phyloP scores from a whole-genome alignment of 2,329 filamentous ascomycete genomes.

The Ophiosphaerella narmari region DNA sequence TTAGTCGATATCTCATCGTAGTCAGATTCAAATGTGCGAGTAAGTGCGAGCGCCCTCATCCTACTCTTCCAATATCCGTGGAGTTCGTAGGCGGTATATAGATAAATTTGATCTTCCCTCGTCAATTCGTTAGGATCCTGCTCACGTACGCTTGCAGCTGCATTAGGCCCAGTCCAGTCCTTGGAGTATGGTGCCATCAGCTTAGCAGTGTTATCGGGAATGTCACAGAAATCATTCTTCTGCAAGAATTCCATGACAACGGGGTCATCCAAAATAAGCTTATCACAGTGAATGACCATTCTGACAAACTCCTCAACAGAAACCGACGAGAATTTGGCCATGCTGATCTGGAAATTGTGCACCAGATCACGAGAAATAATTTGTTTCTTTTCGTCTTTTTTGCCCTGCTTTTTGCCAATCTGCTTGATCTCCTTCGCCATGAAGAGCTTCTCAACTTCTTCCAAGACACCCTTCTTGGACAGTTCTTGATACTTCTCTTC shows the following conservation, averaged over 20 bases:
- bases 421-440: conserved; percentile 95
- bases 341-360: conserved; percentile 67
- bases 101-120: conserved; percentile 91
- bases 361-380: conserved; percentile 85
- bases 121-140: conserved; percentile 87
- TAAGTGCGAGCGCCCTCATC: conserved; percentile 87
- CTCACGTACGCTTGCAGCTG: conserved; percentile 76
- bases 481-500: conserved; percentile 96
- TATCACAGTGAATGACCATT: conserved; percentile 95
- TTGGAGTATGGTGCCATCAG: conserved; percentile 93
- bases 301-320: conserved; percentile 83
- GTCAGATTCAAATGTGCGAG: conserved; percentile 80
- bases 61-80: conserved; percentile 99
- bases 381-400: conserved; percentile 96
- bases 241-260: conserved; percentile 98
- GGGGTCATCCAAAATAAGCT: conserved; percentile 81
- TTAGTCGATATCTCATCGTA: conserved; percentile 91
- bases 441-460: conserved; percentile 97
- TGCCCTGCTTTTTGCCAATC: conserved; percentile 70
- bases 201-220: conserved; percentile 88
- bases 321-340: conserved; percentile 88
- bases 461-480: conserved; percentile 90
- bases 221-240: conserved; percentile 88
- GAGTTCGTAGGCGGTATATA: conserved; percentile 90
- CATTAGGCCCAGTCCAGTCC: conserved; percentile 91